Evolutionary conservation across 2,329 filamentous ascomycete genomes (phyloP).

Genomic region (Penicillium italicum): DNA sequence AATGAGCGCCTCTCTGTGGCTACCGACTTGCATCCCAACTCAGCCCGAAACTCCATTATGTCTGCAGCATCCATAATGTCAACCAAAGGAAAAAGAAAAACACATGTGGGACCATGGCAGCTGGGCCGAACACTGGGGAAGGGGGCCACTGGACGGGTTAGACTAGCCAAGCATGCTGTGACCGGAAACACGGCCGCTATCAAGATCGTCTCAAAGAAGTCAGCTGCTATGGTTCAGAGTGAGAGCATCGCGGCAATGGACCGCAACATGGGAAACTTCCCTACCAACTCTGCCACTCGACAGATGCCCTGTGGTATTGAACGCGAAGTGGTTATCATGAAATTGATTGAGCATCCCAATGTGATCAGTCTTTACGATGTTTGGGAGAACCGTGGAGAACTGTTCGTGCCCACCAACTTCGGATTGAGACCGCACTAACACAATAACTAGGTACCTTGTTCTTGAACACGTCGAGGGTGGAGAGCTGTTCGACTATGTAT

Average conservation of each 20-base stretch:
- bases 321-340: constrained; percentile 94
- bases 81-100: constrained; percentile 57
- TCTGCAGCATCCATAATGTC: constrained; percentile 56
- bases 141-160: constrained; percentile 83
- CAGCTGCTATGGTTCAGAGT: constrained; percentile 74
- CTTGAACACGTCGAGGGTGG: constrained; percentile 84
- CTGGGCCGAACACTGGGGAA: constrained; percentile 84
- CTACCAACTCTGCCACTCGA: constrained; percentile 55
- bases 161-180: constrained; percentile 73
- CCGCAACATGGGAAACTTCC: constrained; percentile 59
- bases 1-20: constrained; percentile 55
- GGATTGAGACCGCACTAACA: constrained; percentile 19
- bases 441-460: constrained; percentile 72
- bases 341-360: constrained; percentile 89
- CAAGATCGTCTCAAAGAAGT: constrained; percentile 88
- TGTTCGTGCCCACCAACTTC: constrained; percentile 58
- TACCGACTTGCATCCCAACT: constrained; percentile 46
- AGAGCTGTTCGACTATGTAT: constrained; percentile 86
- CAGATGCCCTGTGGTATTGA: constrained; percentile 85
- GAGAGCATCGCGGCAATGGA: constrained; percentile 82
- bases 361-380: constrained; percentile 94
- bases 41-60: constrained; percentile 51
- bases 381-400: constrained; percentile 93
- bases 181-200: constrained; percentile 83
- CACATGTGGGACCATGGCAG: constrained; percentile 89